phyloP scores from a whole-genome alignment of 495 filamentous ascomycete species.

The Tuber umbilicatum region DNA sequence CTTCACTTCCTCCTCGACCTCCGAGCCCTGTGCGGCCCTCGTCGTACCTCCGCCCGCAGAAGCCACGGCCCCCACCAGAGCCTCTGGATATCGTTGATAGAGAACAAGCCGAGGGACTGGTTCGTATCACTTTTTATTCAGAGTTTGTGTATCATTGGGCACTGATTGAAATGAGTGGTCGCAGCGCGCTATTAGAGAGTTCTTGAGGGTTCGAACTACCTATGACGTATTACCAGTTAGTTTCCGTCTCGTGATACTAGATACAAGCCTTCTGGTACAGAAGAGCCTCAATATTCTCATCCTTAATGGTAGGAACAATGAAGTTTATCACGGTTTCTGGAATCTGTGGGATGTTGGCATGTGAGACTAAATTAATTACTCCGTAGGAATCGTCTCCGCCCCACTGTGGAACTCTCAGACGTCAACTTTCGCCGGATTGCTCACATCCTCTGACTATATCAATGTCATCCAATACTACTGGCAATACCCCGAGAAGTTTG shows the following conservation, averaged over 20 bases:
- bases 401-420: slow-evolving; percentile 95
- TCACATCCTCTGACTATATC: slow-evolving; percentile 95
- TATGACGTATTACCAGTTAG: slow-evolving; percentile 99
- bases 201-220: slow-evolving; percentile 90
- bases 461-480: slow-evolving; percentile 99
- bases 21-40: slow-evolving; percentile 62
- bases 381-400: slow-evolving; percentile 88
- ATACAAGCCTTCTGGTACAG: slow-evolving; percentile 89
- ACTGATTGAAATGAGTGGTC: slow-evolving; percentile 15
- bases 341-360: neutral
- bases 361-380: slow-evolving; percentile 7
- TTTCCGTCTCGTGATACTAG: slow-evolving; percentile 91
- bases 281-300: slow-evolving; percentile 93
- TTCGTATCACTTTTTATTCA: slow-evolving; percentile 48
- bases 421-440: slow-evolving; percentile 84
- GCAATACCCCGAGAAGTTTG: slow-evolving; percentile 86
- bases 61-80: slow-evolving; percentile 53
- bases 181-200: slow-evolving; percentile 69
- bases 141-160: slow-evolving; percentile 10
- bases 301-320: slow-evolving; percentile 70
- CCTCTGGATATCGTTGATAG: slow-evolving; percentile 70
- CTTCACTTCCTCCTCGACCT: slow-evolving; percentile 18
- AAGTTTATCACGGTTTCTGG: neutral
- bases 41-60: slow-evolving; percentile 67
- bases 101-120: slow-evolving; percentile 89